Evolutionary conservation across 441 rosid genomes (phyloP).

Genomic region (Populus tomentosa): DNA sequence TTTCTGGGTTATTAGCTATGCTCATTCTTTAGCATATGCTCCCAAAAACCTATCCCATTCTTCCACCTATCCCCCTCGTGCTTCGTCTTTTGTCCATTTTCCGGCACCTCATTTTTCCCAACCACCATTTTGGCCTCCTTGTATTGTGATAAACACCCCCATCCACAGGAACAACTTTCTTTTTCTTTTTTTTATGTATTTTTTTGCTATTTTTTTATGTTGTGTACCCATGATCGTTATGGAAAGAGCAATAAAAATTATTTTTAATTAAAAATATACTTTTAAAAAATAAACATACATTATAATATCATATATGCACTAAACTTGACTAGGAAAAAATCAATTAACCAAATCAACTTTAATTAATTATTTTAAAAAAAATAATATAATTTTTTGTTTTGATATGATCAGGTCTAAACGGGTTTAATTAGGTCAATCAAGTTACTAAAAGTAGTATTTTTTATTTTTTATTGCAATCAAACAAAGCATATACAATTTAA

Average conservation of each 20-base stretch:
- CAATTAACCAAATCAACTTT: too few species aligned
- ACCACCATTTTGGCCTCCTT: slow-evolving; percentile 18
- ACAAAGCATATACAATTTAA: background rate
- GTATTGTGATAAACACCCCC: background rate
- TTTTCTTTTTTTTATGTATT: background rate
- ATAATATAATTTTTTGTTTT: too few species aligned
- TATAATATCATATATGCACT: too few species aligned
- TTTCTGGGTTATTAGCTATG: background rate
- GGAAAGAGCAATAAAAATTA: too few species aligned
- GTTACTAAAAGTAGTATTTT: background rate
- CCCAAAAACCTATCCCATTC: slow-evolving; percentile 11
- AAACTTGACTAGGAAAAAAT: too few species aligned
- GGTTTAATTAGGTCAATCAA: too few species aligned
- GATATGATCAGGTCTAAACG: too few species aligned
- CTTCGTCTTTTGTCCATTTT: slow-evolving; percentile 16
- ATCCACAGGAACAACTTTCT: slow-evolving; percentile 1
- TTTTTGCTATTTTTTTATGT: background rate
- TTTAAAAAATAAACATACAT: too few species aligned
- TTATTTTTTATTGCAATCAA: background rate
- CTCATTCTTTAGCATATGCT: slow-evolving; percentile 30
- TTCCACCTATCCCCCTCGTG: slow-evolving; percentile 15
- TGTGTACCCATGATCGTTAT: slow-evolving; percentile 8
- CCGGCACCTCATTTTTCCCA: slow-evolving; percentile 16
- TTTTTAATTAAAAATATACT: too few species aligned
- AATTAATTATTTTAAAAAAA: too few species aligned